Evolutionary conservation across 2,329 filamentous ascomycete genomes (phyloP).

Genomic region (Aspergillus luchuensis): DNA sequence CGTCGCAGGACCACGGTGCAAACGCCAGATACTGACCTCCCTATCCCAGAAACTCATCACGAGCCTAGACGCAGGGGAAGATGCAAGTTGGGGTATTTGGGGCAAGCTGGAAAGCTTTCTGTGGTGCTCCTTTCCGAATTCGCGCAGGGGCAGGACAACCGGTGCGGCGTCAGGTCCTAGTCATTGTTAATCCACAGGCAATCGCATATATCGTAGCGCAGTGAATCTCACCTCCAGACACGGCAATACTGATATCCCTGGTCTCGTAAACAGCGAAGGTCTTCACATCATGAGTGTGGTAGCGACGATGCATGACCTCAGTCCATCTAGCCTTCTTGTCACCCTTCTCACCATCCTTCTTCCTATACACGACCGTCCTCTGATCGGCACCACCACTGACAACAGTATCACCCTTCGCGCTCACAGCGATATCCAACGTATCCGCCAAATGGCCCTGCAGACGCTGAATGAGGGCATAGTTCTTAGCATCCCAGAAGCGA

Average conservation of each 20-base stretch:
- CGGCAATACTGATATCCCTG: slow-evolving; percentile 77
- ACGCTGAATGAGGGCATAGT: slow-evolving; percentile 82
- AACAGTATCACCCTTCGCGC: slow-evolving; percentile 76
- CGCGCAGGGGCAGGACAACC: slow-evolving; percentile 75
- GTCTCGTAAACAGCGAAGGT: slow-evolving; percentile 88
- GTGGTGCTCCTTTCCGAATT: slow-evolving; percentile 77
- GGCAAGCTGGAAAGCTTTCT: slow-evolving; percentile 81
- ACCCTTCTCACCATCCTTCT: slow-evolving; percentile 51
- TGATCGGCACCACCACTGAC: slow-evolving; percentile 92
- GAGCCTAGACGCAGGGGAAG: slow-evolving; percentile 71
- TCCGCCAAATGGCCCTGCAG: slow-evolving; percentile 87
- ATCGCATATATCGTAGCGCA: not conserved
- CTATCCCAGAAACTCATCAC: slow-evolving; percentile 91
- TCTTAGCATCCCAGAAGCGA: slow-evolving; percentile 90
- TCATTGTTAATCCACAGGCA: slow-evolving; percentile 13
- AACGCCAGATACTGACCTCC: slow-evolving; percentile 79
- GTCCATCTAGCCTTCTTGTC: slow-evolving; percentile 70
- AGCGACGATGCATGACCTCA: slow-evolving; percentile 80
- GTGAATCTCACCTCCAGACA: slow-evolving; percentile 74
- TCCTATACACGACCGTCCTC: slow-evolving; percentile 79
- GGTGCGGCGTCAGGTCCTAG: slow-evolving; percentile 82
- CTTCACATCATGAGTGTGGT: slow-evolving; percentile 94
- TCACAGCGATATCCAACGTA: slow-evolving; percentile 82
- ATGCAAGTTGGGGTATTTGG: slow-evolving; percentile 71
- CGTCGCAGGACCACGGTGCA: slow-evolving; percentile 53